A percentile compares a stretch with the other conserved stretches of the same genome.
Conservation (phyloP, 2,329 filamentous ascomycete species). For the Tolypocladium endophyticum region DNA sequence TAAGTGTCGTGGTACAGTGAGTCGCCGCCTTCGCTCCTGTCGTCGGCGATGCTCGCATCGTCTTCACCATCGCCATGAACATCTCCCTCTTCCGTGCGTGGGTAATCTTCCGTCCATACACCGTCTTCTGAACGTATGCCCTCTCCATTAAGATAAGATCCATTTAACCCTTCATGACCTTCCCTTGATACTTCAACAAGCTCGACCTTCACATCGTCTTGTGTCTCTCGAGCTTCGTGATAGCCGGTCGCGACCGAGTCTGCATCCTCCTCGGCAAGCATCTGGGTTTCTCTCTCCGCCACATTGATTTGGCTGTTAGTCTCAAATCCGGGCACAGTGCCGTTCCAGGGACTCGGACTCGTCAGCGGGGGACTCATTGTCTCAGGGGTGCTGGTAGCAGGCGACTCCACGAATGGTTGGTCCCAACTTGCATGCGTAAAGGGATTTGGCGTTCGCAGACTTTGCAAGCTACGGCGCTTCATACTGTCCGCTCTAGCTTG, state of each 20-base stretch:
- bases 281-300: slow-evolving; percentile 1
- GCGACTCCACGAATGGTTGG: slow-evolving; percentile 13
- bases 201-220: neutral
- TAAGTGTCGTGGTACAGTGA: slow-evolving; percentile 52
- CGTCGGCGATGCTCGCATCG: slow-evolving; percentile 5
- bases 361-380: slow-evolving; percentile 2
- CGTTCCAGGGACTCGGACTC: neutral
- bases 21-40: slow-evolving; percentile 52
- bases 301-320: neutral
- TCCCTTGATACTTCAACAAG: neutral
- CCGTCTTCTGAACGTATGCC: neutral
- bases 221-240: slow-evolving; percentile 1
- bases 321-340: neutral
- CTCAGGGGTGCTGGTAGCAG: slow-evolving; percentile 8
- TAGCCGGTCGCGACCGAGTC: neutral
- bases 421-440: slow-evolving; percentile 56
- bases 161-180: neutral
- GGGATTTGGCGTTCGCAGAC: slow-evolving; percentile 63
- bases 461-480: slow-evolving; percentile 67
- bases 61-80: slow-evolving; percentile 12
- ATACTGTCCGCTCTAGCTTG: slow-evolving; percentile 71
- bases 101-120: neutral
- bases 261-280: slow-evolving; percentile 3
- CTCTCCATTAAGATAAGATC: neutral
- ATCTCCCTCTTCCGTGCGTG: neutral